Evolutionary conservation across 371 early-diverging fungal species (phyloP), one percentile per base, ranked within the genome.

Genomic region (Blakeslea trispora): DNA sequence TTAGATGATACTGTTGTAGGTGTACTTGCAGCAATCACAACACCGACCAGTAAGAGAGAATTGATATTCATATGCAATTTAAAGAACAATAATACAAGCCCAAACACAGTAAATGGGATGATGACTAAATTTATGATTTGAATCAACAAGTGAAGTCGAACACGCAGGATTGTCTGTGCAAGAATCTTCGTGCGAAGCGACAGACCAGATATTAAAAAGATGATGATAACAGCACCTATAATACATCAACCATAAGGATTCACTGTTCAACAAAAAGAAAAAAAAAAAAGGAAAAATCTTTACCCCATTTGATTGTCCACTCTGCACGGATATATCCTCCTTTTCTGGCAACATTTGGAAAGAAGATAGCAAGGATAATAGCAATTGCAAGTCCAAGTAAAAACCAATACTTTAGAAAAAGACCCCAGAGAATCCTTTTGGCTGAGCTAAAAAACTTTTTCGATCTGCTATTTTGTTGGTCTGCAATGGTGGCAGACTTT

Each of bases 1-100:
- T 89, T 89, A 15, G 91, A 89, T 6, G 89, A 86, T 42, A 91
- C 86, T 9, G 91, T 91, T 0, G 91, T 89, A 0, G 91, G 91
- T 1, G 86, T 87, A 17, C 84, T 79, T 14, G 82, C 81, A 37
- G 86, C 81, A 48, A 90, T 83, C 7, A 88, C 81, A 44, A 90
- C 68, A 31, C 89, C 91, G 7, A 83, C 77, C n/a, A 86, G 57
- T 2, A 90, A 62, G 10, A 82, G 72, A 6, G 74, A 71, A 41
- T 84, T 84, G 34, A 90, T 66, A 7, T 67, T 45, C 40, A 81
- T 66, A 39, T 71, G 70, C 0, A 69, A 21, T 11, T 69, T 60
- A 15, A 76, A 75, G 19, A 90, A 65, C 24, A 87, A 61, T 3
- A 74, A 45, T 3, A 84, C 77, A 28, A 89, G 54, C 13, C 82